Evolutionary conservation across 2,329 filamentous ascomycete genomes (phyloP).

Genomic region (Sphaerostilbella broomeana): DNA sequence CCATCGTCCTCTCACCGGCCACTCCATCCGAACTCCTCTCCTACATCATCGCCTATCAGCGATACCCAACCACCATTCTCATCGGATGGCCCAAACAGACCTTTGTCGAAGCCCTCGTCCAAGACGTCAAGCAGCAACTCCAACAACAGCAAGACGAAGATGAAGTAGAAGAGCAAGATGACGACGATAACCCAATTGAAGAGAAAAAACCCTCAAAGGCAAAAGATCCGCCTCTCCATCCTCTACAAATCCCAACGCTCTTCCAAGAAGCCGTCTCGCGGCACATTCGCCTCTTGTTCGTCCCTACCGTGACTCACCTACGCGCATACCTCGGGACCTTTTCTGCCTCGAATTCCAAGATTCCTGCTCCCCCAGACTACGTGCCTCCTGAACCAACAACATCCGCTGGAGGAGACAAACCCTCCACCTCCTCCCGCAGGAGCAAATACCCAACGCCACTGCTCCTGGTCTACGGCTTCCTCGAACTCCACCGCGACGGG

Average conservation of each 20-base stretch:
- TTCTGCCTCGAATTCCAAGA: slow-evolving; percentile 29
- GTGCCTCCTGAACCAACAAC: background rate
- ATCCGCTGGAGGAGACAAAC: background rate
- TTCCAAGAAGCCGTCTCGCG: slow-evolving; percentile 62
- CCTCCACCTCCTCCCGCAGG: background rate
- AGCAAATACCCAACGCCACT: slow-evolving; percentile 27
- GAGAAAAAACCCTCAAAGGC: background rate
- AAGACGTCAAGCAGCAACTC: slow-evolving; percentile 35
- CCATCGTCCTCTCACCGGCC: slow-evolving; percentile 44
- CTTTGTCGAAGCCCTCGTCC: slow-evolving; percentile 56
- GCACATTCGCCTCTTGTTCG: slow-evolving; percentile 64
- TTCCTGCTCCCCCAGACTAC: slow-evolving; percentile 31
- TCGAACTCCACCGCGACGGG: slow-evolving; percentile 59
- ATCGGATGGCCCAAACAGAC: slow-evolving; percentile 59
- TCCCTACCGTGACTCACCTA: slow-evolving; percentile 68
- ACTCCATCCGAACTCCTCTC: slow-evolving; percentile 57
- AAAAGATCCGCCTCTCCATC: slow-evolving; percentile 1
- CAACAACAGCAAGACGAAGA: background rate
- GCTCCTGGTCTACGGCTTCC: slow-evolving; percentile 58
- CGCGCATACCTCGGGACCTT: slow-evolving; percentile 66
- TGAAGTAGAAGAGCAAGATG: background rate
- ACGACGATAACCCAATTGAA: background rate
- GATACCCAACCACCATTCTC: slow-evolving; percentile 58
- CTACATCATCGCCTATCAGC: slow-evolving; percentile 52
- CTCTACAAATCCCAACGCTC: slow-evolving; percentile 57